phyloP scores from a whole-genome alignment of 352 stramenopile species.

The Globisporangium yorkense region DNA sequence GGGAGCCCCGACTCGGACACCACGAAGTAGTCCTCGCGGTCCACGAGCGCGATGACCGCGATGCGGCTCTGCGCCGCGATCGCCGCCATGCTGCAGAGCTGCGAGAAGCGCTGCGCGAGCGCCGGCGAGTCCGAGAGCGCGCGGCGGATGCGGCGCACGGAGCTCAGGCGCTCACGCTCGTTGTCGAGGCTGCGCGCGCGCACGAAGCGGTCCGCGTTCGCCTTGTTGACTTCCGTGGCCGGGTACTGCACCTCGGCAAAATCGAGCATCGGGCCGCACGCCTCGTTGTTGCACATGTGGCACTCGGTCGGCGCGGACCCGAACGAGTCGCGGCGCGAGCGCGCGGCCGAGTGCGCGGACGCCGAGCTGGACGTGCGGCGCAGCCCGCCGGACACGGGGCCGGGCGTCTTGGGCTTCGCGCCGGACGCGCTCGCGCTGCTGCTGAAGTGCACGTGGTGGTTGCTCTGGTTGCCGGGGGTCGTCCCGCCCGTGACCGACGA shows the following conservation, averaged over 20 bases:
- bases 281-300: conserved; percentile 51
- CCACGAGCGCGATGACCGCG: conserved; percentile 61
- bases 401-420: conserved; percentile 3
- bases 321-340: conserved; percentile 30
- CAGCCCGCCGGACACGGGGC: conserved; percentile 11
- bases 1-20: conserved; percentile 37
- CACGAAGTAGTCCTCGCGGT: conserved; percentile 46
- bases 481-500: conserved; percentile 3
- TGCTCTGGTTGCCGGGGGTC: conserved; percentile 11
- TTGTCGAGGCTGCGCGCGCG: conserved; percentile 44
- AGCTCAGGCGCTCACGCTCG: conserved; percentile 41
- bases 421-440: background rate
- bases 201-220: conserved; percentile 31
- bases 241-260: conserved; percentile 54
- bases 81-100: conserved; percentile 74
- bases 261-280: conserved; percentile 46
- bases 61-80: conserved; percentile 67
- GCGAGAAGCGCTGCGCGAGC: conserved; percentile 38
- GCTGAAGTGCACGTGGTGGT: background rate
- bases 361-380: conserved; percentile 29
- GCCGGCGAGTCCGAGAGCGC: conserved; percentile 36
- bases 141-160: conserved; percentile 33
- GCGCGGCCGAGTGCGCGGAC: conserved; percentile 10
- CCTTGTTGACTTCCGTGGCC: conserved; percentile 21
- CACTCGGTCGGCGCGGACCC: conserved; percentile 23